Conservation (phyloP, 192 early-diverging fungal genomes). For the Coemansia sp. region DNA sequence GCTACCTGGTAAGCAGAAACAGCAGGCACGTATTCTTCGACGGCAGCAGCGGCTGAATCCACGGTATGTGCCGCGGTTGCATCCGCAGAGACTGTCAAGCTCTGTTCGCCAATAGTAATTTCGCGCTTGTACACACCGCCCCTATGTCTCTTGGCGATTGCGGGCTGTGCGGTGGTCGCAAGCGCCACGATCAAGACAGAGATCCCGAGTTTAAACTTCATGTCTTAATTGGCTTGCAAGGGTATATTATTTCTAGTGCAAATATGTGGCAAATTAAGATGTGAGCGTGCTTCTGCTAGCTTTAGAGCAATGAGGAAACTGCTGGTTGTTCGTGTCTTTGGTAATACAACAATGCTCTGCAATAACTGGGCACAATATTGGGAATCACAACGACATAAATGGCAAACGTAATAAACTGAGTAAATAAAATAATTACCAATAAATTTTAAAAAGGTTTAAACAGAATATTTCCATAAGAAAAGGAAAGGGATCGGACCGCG, state of each 20-base stretch:
- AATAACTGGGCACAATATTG: neutral
- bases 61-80: slow-evolving; percentile 10
- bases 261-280: neutral
- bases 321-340: neutral
- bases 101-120: slow-evolving; percentile 23
- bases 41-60: slow-evolving; percentile 4
- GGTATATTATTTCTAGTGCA: neutral
- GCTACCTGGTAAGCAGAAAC: slow-evolving; percentile 9
- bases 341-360: neutral
- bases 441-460: neutral
- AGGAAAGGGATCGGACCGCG: neutral
- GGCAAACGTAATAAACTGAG: neutral
- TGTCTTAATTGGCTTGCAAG: neutral
- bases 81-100: slow-evolving; percentile 21
- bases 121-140: slow-evolving; percentile 19
- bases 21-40: slow-evolving; percentile 11
- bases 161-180: slow-evolving; percentile 24
- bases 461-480: neutral
- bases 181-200: slow-evolving; percentile 35
- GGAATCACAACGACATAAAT: neutral
- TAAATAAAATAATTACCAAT: neutral
- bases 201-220: slow-evolving; percentile 40
- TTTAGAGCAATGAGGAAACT: neutral
- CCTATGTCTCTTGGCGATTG: neutral
- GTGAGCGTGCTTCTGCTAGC: neutral